Base-by-base conservation (phyloP, 164 flowering plant genomes). In the Buxus sempervirens region DNA sequence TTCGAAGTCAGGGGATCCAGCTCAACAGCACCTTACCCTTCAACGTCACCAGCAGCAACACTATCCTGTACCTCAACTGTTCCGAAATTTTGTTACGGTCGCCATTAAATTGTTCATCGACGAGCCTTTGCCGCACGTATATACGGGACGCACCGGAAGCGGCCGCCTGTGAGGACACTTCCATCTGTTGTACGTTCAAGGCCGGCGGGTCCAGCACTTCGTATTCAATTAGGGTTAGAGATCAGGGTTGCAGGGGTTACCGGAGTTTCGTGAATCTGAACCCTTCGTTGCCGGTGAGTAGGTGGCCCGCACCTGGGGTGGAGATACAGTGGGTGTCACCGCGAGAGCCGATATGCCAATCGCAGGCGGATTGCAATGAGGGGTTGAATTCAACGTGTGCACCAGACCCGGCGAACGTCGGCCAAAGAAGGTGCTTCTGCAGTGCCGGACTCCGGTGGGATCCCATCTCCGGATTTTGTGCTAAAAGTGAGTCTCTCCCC, bases 21-120 rank as follows among this genome's bases (percentile, higher is more conserved):
- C 84, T 86, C 62, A 78, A 82, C 77, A 14, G 45, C 15, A 38
- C 60, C 56, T 66, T 79, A 15, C 90, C 90, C 20, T 86, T 86
- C 77, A 86, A 82, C 80, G 62, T 86, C 74, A 84, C 87, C 66
- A 74, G 79, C 65, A 60, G 75, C 18, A 86, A 86, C 80, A 84
- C 86, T 57, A 75, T 86, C 60, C 4, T 86, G 57, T 82, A 73
- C 76, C 70, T 86, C 54, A 86, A 86, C 80, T 86, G 88, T 61
- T 24, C 84, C n/a, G 42, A 58, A 6, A 0, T 55, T 0, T 58
- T 83, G 3, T 72, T 84, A 10, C 0, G 63, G 8, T 80, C 86
- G 1, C 84, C 88, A 2, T 54, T 86, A 27, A 72, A 86, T 65
- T 86, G 90, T 73, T 25, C 81, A 16, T 66, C 85, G 9, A 41